Percentiles rank a stretch among this genome's conserved stretches.
phyloP scores from a whole-genome alignment of 495 filamentous ascomycete species.

The Lentithecium fluviatile region DNA sequence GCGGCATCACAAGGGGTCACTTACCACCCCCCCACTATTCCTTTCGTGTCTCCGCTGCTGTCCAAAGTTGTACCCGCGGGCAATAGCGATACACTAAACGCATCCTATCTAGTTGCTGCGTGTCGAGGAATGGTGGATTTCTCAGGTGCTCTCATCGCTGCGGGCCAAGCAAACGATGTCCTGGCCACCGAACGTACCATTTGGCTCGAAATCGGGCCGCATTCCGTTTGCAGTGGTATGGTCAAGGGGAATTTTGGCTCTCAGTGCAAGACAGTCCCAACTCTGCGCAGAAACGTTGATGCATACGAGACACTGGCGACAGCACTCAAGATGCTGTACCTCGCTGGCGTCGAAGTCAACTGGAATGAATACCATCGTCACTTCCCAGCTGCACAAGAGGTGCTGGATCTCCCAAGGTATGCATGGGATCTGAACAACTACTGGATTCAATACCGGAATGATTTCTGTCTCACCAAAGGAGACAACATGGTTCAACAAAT shows the following conservation, averaged over 20 bases:
- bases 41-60: too few species aligned
- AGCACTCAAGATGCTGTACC: slow-evolving; percentile 61
- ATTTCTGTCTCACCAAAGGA: slow-evolving; percentile 54
- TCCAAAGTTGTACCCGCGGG: too few species aligned
- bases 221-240: slow-evolving; percentile 34
- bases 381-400: slow-evolving; percentile 58
- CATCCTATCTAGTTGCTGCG: too few species aligned
- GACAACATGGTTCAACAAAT: too few species aligned
- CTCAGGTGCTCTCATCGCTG: too few species aligned
- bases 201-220: slow-evolving; percentile 40
- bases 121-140: slow-evolving; percentile 27
- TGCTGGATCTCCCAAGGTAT: slow-evolving; percentile 71
- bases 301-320: slow-evolving; percentile 63
- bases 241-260: slow-evolving; percentile 52
- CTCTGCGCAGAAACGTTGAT: slow-evolving; percentile 52
- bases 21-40: too few species aligned
- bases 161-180: too few species aligned
- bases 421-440: slow-evolving; percentile 78
- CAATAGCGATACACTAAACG: too few species aligned
- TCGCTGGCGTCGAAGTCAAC: slow-evolving; percentile 63
- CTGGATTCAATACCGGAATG: slow-evolving; percentile 73
- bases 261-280: slow-evolving; percentile 41
- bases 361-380: slow-evolving; percentile 81
- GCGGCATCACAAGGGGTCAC: slow-evolving; percentile 27
- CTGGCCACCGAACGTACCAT: too few species aligned